Base-by-base conservation (phyloP, 495 filamentous ascomycete species). In the Lasiosphaeria hispida region DNA sequence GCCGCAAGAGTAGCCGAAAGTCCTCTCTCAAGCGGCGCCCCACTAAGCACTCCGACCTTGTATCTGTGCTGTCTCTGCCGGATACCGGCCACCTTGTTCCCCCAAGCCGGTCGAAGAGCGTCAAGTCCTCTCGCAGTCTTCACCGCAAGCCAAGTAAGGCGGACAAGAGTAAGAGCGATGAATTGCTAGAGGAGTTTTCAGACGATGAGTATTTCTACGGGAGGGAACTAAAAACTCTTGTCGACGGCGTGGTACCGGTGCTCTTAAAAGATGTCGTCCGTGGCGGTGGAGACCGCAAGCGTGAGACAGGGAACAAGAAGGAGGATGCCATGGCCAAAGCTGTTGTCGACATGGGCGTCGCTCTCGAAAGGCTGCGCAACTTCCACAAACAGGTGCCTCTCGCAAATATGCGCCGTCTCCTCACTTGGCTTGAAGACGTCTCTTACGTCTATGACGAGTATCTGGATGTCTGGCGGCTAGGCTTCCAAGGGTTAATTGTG, bases 181-280 rank as follows among this genome's bases (percentile, higher is more conserved):
- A 91, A 56, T 68, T 99, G 19, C 80, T 99, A 70, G 77, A 83
- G 41, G 93, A 97, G 64, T 81, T 99, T 54, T 78, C 82, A 11
- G 79, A 84, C 5, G 95, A 97, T 58, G 95, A 99, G 71, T 74
- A 82, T 15, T 92, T 94, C 63, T 99, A 97, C 68, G 87, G 87
- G 75, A 87, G 92, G 19, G 94, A 99, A 68, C 80, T 99, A 10
- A 91, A 89, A 57, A 96, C 94, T 14, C 75, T 99, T 18, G 93
- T 97, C 10, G 95, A 95, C 60, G 95, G 96, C 51, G 94, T 99
- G 14, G 89, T 99, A 53, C 95, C 94, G 8, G 95, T 97, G 8
- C 82, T 99, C 2, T 74, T 97, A 52, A 88, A 81, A 9, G 91
- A 92, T 59, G 90, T 96, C 15, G 53, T 96, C 85, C 52, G 89